These are phyloP conservation scores for Medicago lupulina DNA, from an alignment of 306 rosid species.

Conservation along the genomic window DNA sequence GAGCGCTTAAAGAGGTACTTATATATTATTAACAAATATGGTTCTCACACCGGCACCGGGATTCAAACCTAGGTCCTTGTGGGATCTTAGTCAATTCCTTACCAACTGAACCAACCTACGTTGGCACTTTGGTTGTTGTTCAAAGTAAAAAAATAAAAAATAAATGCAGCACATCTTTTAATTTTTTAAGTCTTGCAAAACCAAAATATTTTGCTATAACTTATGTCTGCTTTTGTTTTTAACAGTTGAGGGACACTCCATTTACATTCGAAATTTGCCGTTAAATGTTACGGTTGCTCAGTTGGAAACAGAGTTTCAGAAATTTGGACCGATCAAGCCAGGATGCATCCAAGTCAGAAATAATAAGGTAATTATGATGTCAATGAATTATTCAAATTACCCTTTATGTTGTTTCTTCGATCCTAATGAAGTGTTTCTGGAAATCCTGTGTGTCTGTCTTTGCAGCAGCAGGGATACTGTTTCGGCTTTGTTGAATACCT, in stretches of 20 bases:
- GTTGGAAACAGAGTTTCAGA: constrained; percentile 67
- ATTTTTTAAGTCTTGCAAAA: constrained; percentile 20
- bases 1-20: background rate
- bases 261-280: constrained; percentile 72
- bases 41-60: background rate
- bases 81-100: background rate
- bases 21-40: background rate
- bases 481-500: constrained; percentile 84
- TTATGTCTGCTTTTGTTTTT: constrained; percentile 26
- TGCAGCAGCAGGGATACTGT: constrained; percentile 79
- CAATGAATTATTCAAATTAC: constrained; percentile 26
- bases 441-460: constrained; percentile 31
- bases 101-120: background rate
- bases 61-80: background rate
- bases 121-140: background rate
- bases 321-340: constrained; percentile 75
- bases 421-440: constrained; percentile 35
- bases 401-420: background rate
- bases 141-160: background rate
- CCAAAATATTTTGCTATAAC: constrained; percentile 15
- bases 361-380: constrained; percentile 56
- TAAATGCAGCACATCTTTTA: constrained; percentile 8
- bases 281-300: constrained; percentile 56
- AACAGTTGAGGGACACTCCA: constrained; percentile 71
- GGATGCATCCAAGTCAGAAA: constrained; percentile 80